phyloP scores from a whole-genome alignment of 192 early-diverging fungal species.

The Ambispora gerdemannii region DNA sequence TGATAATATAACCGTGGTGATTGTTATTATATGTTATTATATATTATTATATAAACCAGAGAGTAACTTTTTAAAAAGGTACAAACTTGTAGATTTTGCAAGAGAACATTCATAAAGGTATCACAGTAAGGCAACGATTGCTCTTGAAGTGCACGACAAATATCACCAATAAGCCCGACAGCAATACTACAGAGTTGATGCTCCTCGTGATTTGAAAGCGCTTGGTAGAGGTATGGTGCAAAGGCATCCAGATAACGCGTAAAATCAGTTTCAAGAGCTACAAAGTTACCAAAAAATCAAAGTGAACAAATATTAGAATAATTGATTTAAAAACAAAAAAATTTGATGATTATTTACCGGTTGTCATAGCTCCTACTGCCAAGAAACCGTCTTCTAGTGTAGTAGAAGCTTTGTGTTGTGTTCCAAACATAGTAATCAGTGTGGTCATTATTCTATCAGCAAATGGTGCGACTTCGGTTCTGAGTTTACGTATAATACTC shows the following conservation, averaged over 20 bases:
- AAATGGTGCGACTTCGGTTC: conserved; percentile 65
- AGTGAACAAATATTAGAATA: conserved; percentile 1
- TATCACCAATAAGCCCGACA: conserved; percentile 96
- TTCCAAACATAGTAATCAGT: conserved; percentile 72
- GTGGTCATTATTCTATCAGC: conserved; percentile 90
- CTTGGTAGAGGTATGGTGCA: conserved; percentile 73
- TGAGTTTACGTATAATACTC: conserved; percentile 77
- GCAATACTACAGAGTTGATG: conserved; percentile 90
- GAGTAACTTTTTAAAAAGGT: neutral
- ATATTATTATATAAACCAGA: neutral
- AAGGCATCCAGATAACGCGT: conserved; percentile 85
- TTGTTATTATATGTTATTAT: neutral
- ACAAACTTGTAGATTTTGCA: conserved; percentile 68
- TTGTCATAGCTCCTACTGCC: conserved; percentile 81
- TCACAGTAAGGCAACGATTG: conserved; percentile 77
- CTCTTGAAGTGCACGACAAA: conserved; percentile 83
- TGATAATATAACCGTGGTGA: conserved; percentile 26
- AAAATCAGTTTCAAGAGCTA: conserved; percentile 84
- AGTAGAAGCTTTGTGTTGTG: conserved; percentile 73
- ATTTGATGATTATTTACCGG: conserved; percentile 41
- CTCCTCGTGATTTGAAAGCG: conserved; percentile 88
- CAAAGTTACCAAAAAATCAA: conserved; percentile 22
- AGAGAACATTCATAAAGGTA: conserved; percentile 79
- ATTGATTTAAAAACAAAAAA: neutral
- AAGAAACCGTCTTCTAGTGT: conserved; percentile 90